A percentile compares a stretch with the other conserved stretches of the same genome.
These are phyloP conservation scores for Aspergillus flavus DNA, from an alignment of 2,329 filamentous ascomycete genomes.

Conservation along the genomic window DNA sequence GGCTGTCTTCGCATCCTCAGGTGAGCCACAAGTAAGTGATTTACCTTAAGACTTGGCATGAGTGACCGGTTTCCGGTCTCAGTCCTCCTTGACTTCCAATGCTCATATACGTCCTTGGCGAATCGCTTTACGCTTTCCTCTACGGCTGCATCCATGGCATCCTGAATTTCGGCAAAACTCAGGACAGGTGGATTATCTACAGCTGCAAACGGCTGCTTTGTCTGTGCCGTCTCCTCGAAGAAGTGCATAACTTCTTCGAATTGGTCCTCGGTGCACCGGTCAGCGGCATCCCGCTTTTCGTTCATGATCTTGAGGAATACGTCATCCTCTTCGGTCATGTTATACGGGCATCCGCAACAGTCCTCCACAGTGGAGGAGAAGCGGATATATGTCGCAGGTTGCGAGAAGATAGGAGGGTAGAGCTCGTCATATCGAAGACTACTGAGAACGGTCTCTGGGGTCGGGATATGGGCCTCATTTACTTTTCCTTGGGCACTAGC, in stretches of 20 bases:
- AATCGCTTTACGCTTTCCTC: slow-evolving; percentile 58
- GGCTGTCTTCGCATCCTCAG: background rate
- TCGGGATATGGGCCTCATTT: slow-evolving; percentile 67
- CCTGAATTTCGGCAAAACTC: slow-evolving; percentile 73
- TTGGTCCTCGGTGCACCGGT: slow-evolving; percentile 79
- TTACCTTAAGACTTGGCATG: slow-evolving; percentile 73
- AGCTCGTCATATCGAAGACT: slow-evolving; percentile 83
- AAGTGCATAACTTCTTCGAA: slow-evolving; percentile 95
- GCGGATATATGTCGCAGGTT: slow-evolving; percentile 91
- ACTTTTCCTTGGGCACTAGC: slow-evolving; percentile 63
- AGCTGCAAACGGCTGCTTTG: slow-evolving; percentile 83
- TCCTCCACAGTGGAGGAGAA: slow-evolving; percentile 99
- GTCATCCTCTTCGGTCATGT: slow-evolving; percentile 91
- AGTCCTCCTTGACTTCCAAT: slow-evolving; percentile 78
- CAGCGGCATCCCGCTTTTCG: slow-evolving; percentile 65
- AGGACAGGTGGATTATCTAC: slow-evolving; percentile 85
- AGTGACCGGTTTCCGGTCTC: slow-evolving; percentile 70
- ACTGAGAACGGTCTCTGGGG: slow-evolving; percentile 64
- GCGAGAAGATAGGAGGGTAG: slow-evolving; percentile 76
- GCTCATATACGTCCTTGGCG: slow-evolving; percentile 81
- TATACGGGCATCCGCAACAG: slow-evolving; percentile 86
- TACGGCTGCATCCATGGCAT: slow-evolving; percentile 63
- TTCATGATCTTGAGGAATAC: slow-evolving; percentile 84
- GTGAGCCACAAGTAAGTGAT: slow-evolving; percentile 10
- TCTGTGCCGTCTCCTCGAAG: slow-evolving; percentile 83